These are phyloP conservation scores for Dichotomocladium elegans DNA, from an alignment of 371 early-diverging fungal species.

Conservation along the genomic window DNA sequence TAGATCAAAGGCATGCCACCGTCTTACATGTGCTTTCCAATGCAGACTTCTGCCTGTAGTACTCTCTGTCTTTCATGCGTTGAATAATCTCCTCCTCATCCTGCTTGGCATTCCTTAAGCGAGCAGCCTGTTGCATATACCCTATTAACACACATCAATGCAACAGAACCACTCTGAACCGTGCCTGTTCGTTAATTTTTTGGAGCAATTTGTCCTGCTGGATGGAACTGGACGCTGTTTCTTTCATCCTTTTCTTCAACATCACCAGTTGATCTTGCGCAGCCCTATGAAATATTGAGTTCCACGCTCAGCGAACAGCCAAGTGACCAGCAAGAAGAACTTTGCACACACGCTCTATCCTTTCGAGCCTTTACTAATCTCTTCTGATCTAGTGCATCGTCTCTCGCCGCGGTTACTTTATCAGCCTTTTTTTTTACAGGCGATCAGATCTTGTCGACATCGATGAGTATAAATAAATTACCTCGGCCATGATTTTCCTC, in stretches of 20 bases:
- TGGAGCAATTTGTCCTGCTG: slow-evolving; percentile 19
- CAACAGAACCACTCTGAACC: background rate
- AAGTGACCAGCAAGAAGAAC: background rate
- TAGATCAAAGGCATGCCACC: too few species aligned
- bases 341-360: slow-evolving; percentile 31
- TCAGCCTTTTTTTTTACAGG: slow-evolving; percentile 39
- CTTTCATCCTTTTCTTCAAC: slow-evolving; percentile 39
- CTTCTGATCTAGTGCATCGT: slow-evolving; percentile 50
- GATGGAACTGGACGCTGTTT: background rate
- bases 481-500: slow-evolving; percentile 59
- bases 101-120: slow-evolving; percentile 29
- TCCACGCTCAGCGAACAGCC: background rate
- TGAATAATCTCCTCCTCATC: slow-evolving; percentile 49
- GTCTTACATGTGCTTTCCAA: too few species aligned
- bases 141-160: background rate
- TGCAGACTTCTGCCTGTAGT: background rate
- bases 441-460: background rate
- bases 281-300: slow-evolving; percentile 7
- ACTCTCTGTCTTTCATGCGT: slow-evolving; percentile 31
- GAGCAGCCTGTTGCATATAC: slow-evolving; percentile 19
- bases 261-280: slow-evolving; percentile 28
- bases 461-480: slow-evolving; percentile 15
- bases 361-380: slow-evolving; percentile 48
- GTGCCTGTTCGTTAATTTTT: slow-evolving; percentile 32
- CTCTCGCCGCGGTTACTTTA: slow-evolving; percentile 54